These are phyloP conservation scores for Phytomonas serpens DNA, from an alignment of 208 protist species.

Conservation along the genomic window DNA sequence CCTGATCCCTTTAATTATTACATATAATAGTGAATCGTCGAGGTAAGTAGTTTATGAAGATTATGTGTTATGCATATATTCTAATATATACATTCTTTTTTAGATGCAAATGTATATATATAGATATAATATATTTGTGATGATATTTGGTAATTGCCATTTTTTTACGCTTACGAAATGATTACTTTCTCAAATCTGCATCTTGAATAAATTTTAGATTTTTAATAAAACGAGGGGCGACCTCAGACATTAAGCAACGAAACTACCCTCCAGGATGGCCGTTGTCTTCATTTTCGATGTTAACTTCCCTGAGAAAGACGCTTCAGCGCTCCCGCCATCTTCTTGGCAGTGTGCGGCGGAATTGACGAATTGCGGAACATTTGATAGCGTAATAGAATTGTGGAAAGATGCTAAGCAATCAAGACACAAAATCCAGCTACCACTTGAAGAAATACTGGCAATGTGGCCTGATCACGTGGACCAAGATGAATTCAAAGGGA, in stretches of 20 bases:
- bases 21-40: neutral
- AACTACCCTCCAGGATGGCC: neutral
- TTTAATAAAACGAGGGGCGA: neutral
- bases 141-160: neutral
- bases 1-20: neutral
- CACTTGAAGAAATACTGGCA: neutral
- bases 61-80: neutral
- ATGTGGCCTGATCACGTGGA: neutral
- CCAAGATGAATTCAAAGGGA: neutral
- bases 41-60: neutral
- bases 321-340: neutral
- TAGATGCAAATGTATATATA: neutral
- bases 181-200: neutral
- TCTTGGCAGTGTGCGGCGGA: neutral
- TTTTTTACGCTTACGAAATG: neutral
- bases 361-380: neutral
- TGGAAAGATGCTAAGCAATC: neutral
- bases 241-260: neutral
- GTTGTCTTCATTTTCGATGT: neutral
- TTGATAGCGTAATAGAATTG: neutral
- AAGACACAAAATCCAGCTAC: neutral
- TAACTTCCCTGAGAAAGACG: neutral
- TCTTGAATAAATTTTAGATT: neutral
- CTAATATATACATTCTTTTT: slow-evolving; percentile 9
- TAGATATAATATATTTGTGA: neutral